Evolutionary conservation across 2,329 filamentous ascomycete genomes (phyloP), one percentile per base, ranked within the genome.

Genomic region (Decorospora gaudefroyi): DNA sequence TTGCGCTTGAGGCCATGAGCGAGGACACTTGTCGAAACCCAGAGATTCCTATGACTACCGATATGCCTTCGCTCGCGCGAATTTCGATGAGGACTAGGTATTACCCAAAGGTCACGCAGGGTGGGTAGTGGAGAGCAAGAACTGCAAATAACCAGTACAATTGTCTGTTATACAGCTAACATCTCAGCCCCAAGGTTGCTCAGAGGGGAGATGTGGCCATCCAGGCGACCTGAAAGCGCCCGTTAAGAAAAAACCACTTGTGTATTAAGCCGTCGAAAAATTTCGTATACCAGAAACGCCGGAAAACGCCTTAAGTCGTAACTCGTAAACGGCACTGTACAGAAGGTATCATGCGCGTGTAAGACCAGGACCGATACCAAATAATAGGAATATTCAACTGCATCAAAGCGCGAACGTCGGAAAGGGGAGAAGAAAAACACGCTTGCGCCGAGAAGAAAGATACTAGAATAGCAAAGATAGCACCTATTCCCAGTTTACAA

Each of bases 401-500:
- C 21, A 18, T 28, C 15, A 25, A 40, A 12, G 26, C 6, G 13
- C 21, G 41, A 19, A 29, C 5, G 19, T 26, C 25, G 25, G 26
- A 22, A 34, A 32, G 6, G 23, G 8, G 16, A 37, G 3, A 31
- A 40, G 25, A 40, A 36, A 33, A 9, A 30, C 12, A 11, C 28
- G n/a, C 21, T 6, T 35, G 8, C 13, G 36, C 19, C 25, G 19
- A 15, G n/a, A 7, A 33, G n/a, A 10, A 31, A n/a, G 18, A 37
- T 16, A 18, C 9, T 16, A 26, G 12, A 19, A 30, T 12, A 21
- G 9, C 11, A 17, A 28, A 6, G 2, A 9, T 23, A 12, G 15
- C 30, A 26, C 25, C 31, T 59, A 57, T 12, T 62, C 59, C 59
- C 59, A 62, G 32, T 62, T 59, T 8, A 62, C 53, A 11, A 62